Base-by-base conservation (phyloP, 2,329 filamentous ascomycete genomes). In the Fonsecaea pedrosoi region DNA sequence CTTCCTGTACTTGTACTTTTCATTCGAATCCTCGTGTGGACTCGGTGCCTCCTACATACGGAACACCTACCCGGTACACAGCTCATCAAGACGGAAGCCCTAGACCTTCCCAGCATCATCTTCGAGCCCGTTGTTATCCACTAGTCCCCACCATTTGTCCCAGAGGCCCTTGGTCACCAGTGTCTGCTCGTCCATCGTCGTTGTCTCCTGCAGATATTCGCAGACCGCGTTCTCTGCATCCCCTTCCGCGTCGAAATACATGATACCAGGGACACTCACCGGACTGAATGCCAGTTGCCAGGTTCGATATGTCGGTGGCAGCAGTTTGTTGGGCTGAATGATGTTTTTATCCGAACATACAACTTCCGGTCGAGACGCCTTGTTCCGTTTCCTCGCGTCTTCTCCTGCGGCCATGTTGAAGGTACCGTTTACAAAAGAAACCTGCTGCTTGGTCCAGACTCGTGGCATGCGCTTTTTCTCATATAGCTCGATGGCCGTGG, bases 401-500 rank as follows among this genome's bases (percentile, higher is more conserved):
- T 66, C 66, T 5, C 60, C 67, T 4, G 35, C 58, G 34, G 65
- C 64, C 62, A 69, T 65, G 38, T 69, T 71, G 54, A 70, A 62
- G 18, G 67, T 62, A 5, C 70, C 70, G 13, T 56, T 58, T n/a
- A 66, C 59, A 56, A 71, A 71, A 13, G 69, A 79, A 3, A 79
- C 73, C 68, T 82, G 79, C 70, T 82, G 79, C 68, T 82, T 82
- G 35, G 74, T 73, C 61, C 75, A 78, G 18, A 77, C 80, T 69
- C 79, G 79, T 1, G 80, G 79, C 77, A 82, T 81, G 15, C 79
- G 74, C 54, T 77, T 77, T 50, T 74, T 73, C 71, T 82, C 80
- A 62, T 81, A 81, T 8, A 81, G 70, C 4, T 68, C 48, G 34
- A 81, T 70, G 4, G 79, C 80, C 35, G 79, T 75, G 6, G 69